phyloP scores from a whole-genome alignment of 2,329 filamentous ascomycete species.

The Fusarium agapanthi region DNA sequence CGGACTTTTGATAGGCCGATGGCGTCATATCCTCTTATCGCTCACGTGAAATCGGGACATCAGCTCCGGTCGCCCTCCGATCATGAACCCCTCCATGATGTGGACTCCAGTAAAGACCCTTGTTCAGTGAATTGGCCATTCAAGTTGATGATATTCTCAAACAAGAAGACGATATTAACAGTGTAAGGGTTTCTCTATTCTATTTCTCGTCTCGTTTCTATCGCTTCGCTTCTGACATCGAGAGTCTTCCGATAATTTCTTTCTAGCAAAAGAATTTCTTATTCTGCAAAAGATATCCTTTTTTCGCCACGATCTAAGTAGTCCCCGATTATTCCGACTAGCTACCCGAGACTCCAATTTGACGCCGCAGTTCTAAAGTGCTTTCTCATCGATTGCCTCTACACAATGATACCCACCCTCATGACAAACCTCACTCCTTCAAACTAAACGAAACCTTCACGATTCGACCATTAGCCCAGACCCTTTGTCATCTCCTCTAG shows the following conservation, averaged over 20 bases:
- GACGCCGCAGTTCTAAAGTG: slow-evolving; percentile 60
- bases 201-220: no score
- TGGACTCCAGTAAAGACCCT: background rate
- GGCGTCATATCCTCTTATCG: slow-evolving; percentile 24
- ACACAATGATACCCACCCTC: slow-evolving; percentile 67
- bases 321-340: slow-evolving; percentile 15
- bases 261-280: background rate
- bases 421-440: slow-evolving; percentile 49
- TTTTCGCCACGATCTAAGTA: slow-evolving; percentile 20
- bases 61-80: slow-evolving; percentile 15
- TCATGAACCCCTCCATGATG: slow-evolving; percentile 15
- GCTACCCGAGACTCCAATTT: slow-evolving; percentile 31
- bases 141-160: background rate
- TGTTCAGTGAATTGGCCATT: background rate
- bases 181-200: background rate
- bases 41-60: background rate
- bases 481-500: background rate
- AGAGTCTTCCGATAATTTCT: background rate
- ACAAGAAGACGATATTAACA: background rate
- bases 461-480: background rate
- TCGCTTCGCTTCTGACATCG: background rate
- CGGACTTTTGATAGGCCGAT: slow-evolving; percentile 38
- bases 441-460: slow-evolving; percentile 23
- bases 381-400: slow-evolving; percentile 48
- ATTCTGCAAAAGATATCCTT: background rate